Evolutionary conservation across 306 rosid genomes (phyloP).

Genomic region (Cucumis hystrix): DNA sequence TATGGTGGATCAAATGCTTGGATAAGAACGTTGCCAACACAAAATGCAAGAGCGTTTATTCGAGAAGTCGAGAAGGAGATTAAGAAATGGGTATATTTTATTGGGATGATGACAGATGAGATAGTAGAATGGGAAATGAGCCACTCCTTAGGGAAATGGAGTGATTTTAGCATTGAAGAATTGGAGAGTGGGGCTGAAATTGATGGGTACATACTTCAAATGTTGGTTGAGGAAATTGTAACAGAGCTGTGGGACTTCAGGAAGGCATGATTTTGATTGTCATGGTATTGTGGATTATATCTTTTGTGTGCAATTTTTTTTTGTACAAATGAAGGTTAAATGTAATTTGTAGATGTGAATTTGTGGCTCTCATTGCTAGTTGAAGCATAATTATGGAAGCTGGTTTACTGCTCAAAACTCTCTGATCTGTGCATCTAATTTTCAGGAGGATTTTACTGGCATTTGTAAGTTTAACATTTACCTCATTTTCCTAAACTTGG

Average conservation of each 20-base stretch:
- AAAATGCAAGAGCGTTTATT: slow-evolving; percentile 21
- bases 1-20: slow-evolving; percentile 35
- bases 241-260: slow-evolving; percentile 20
- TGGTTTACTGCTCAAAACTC: neutral
- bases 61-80: slow-evolving; percentile 41
- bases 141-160: slow-evolving; percentile 64
- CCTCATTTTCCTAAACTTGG: neutral
- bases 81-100: slow-evolving; percentile 40
- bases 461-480: neutral
- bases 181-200: slow-evolving; percentile 54
- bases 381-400: neutral
- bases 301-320: neutral
- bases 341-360: slow-evolving; percentile 3
- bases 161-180: slow-evolving; percentile 50
- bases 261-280: neutral
- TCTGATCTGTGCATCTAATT: neutral
- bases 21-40: slow-evolving; percentile 22
- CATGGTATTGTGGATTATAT: neutral
- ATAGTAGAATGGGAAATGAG: slow-evolving; percentile 83
- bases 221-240: slow-evolving; percentile 52
- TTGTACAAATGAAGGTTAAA: slow-evolving; percentile 1
- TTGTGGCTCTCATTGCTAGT: neutral
- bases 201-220: slow-evolving; percentile 40
- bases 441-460: neutral
- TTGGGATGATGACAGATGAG: slow-evolving; percentile 55